Conservation (phyloP, 1,139 yeast species). For the Arxiozyma bovina region DNA sequence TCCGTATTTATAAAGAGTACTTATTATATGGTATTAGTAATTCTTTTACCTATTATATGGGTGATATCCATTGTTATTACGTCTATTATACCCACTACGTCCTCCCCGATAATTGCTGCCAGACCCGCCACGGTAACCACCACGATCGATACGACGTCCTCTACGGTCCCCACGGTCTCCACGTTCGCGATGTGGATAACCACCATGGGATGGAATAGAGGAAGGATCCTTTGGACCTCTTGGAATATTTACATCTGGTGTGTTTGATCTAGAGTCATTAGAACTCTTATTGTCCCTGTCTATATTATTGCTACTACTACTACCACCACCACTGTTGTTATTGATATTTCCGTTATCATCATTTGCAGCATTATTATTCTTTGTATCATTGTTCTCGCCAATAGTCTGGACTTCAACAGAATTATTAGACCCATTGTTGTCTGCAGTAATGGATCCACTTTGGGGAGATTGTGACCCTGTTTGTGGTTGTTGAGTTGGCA, state of each 20-base stretch:
- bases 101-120: constrained; percentile 13
- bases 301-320: constrained; percentile 3
- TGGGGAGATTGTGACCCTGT: constrained; percentile 2
- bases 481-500: constrained; percentile 27
- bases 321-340: neutral
- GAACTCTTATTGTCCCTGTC: constrained; percentile 9
- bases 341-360: constrained; percentile 8
- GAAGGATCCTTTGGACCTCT: constrained; percentile 32
- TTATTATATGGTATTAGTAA: constrained; percentile 1
- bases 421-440: neutral
- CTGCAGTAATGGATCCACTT: neutral
- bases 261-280: constrained; percentile 13
- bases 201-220: constrained; percentile 12
- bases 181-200: constrained; percentile 16
- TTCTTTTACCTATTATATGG: constrained; percentile 22
- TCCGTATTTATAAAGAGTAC: neutral
- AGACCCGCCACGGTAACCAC: constrained; percentile 20
- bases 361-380: constrained; percentile 9
- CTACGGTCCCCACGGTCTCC: constrained; percentile 15
- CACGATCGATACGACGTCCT: constrained; percentile 26
- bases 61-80: constrained; percentile 20
- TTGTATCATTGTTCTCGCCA: constrained; percentile 17
- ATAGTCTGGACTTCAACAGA: constrained; percentile 23
- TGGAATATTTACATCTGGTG: constrained; percentile 26
- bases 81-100: constrained; percentile 18